phyloP scores from a whole-genome alignment of 495 filamentous ascomycete species.

The Pseudevernia furfuracea region DNA sequence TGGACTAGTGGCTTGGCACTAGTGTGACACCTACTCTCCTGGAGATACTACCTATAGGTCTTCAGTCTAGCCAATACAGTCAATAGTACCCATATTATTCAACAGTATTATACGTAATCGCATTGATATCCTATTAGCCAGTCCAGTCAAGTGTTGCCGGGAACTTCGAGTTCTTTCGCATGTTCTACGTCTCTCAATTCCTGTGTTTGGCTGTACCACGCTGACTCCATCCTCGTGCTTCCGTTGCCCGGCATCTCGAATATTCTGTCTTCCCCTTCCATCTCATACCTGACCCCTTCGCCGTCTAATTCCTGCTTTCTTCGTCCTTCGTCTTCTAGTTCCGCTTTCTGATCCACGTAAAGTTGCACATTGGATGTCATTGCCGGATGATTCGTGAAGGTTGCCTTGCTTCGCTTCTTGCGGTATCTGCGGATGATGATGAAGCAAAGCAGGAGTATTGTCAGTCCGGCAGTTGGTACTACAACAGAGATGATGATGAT shows the following conservation, averaged over 20 bases:
- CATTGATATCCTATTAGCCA: too few species aligned
- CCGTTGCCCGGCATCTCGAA: not conserved
- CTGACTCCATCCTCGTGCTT: not conserved
- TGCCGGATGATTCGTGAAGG: not conserved
- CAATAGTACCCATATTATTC: too few species aligned
- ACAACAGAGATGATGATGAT: not conserved
- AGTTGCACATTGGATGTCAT: not conserved
- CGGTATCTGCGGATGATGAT: not conserved
- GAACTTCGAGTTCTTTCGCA: not conserved
- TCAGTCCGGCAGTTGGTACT: not conserved
- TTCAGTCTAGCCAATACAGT: too few species aligned
- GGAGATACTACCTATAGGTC: too few species aligned
- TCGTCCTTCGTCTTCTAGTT: slow-evolving; percentile 4
- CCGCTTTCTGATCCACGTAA: slow-evolving; percentile 9
- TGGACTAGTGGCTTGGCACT: too few species aligned
- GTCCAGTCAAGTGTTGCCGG: too few species aligned
- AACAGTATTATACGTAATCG: too few species aligned
- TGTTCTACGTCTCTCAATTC: not conserved
- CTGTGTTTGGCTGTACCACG: not conserved
- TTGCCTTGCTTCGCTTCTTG: not conserved
- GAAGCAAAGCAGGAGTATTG: not conserved
- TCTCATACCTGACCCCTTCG: not conserved
- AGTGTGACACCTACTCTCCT: too few species aligned
- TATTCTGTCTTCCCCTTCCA: not conserved
- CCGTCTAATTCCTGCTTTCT: not conserved